A percentile compares a stretch with the other conserved stretches of the same genome.
Evolutionary conservation across 495 filamentous ascomycete species (phyloP).

Genomic region (Tuber calosporum): DNA sequence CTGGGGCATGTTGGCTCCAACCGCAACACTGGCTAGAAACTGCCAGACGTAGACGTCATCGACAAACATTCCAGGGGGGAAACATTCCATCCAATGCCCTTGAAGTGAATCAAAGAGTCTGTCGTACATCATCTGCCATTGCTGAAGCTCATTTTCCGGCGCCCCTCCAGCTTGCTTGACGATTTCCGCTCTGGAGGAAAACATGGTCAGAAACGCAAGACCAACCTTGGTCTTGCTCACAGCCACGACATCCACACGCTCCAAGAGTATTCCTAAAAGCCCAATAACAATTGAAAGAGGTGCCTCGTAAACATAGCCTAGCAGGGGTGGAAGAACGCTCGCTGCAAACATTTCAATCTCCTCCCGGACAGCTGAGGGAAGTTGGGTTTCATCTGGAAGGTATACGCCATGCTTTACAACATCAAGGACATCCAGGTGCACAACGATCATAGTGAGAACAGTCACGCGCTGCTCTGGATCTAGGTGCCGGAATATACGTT

Average conservation of each 20-base stretch:
- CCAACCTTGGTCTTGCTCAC: slow-evolving; percentile 80
- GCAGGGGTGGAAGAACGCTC: slow-evolving; percentile 79
- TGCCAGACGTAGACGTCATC: slow-evolving; percentile 97
- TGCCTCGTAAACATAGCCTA: slow-evolving; percentile 82
- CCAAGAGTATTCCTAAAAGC: slow-evolving; percentile 73
- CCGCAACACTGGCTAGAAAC: slow-evolving; percentile 87
- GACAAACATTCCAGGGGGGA: slow-evolving; percentile 74
- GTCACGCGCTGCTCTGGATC: slow-evolving; percentile 86
- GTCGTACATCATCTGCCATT: slow-evolving; percentile 78
- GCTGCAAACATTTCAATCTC: slow-evolving; percentile 83
- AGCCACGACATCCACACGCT: slow-evolving; percentile 67
- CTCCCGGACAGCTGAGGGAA: slow-evolving; percentile 67
- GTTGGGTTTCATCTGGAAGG: slow-evolving; percentile 58
- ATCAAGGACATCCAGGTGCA: slow-evolving; percentile 87
- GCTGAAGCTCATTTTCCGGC: slow-evolving; percentile 64
- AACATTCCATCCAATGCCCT: slow-evolving; percentile 70
- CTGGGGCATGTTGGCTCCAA: slow-evolving; percentile 83
- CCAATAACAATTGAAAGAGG: slow-evolving; percentile 83
- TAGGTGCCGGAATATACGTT: slow-evolving; percentile 88
- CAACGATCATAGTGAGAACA: slow-evolving; percentile 86
- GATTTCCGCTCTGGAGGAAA: slow-evolving; percentile 86
- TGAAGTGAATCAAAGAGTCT: slow-evolving; percentile 80
- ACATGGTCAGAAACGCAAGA: slow-evolving; percentile 84
- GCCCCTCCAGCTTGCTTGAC: slow-evolving; percentile 69
- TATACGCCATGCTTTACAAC: slow-evolving; percentile 72